Percentiles rank a stretch among this genome's conserved stretches.
Conservation (phyloP, 2,329 filamentous ascomycete species). For the Chaetomium sp. region DNA sequence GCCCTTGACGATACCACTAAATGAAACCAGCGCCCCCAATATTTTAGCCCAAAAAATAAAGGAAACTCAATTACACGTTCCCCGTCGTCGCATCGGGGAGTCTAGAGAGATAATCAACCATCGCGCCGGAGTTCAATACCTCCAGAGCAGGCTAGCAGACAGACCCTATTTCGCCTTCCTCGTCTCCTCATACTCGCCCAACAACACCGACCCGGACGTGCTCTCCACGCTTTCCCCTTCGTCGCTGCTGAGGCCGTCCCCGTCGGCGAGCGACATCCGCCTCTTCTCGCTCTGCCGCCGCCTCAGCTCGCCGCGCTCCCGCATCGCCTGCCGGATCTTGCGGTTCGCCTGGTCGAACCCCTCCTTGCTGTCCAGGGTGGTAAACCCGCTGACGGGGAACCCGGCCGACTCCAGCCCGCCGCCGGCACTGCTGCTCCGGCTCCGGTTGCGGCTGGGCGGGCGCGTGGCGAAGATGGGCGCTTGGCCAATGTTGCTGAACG, state of each 20-base stretch:
- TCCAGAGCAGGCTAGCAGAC: neutral
- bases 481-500: slow-evolving; percentile 84
- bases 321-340: slow-evolving; percentile 84
- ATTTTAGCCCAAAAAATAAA: neutral
- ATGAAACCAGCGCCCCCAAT: neutral
- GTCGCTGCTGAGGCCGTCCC: slow-evolving; percentile 39
- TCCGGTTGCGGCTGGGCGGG: slow-evolving; percentile 75
- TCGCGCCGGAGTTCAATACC: neutral
- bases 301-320: slow-evolving; percentile 66
- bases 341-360: slow-evolving; percentile 80
- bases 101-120: neutral
- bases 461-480: slow-evolving; percentile 90
- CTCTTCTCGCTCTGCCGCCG: slow-evolving; percentile 54
- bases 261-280: slow-evolving; percentile 43
- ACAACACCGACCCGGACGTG: slow-evolving; percentile 7
- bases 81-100: neutral
- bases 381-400: slow-evolving; percentile 72
- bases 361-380: slow-evolving; percentile 64
- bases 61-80: neutral
- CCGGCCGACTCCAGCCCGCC: slow-evolving; percentile 55
- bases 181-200: slow-evolving; percentile 24
- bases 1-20: neutral
- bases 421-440: slow-evolving; percentile 69
- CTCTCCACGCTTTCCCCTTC: slow-evolving; percentile 22
- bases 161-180: slow-evolving; percentile 17